Percentiles rank a stretch among this genome's conserved stretches.
Evolutionary conservation across 345 rosid genomes (phyloP).

Genomic region (Aquilaria sinensis): DNA sequence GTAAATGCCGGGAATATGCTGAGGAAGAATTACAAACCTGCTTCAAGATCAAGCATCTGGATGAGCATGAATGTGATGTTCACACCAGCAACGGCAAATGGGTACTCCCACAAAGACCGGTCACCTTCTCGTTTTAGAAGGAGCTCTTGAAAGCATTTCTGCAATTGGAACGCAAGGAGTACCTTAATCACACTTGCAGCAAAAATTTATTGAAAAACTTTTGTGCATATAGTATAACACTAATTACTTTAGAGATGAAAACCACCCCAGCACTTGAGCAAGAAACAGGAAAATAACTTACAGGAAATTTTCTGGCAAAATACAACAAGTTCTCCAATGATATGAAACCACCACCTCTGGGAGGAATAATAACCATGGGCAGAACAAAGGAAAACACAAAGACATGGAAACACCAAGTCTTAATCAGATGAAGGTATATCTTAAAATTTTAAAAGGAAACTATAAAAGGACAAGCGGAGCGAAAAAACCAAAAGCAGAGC

Average conservation of each 20-base stretch:
- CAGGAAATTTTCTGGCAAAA: constrained; percentile 80
- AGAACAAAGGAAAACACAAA: background rate
- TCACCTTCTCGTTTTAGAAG: constrained; percentile 83
- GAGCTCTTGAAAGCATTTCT: constrained; percentile 81
- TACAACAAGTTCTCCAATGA: constrained; percentile 84
- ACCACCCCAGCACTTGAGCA: background rate
- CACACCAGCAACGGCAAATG: constrained; percentile 95
- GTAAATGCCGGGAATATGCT: too few species aligned
- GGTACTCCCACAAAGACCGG: constrained; percentile 92
- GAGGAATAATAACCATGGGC: constrained; percentile 10
- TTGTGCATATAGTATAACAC: too few species aligned
- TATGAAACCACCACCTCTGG: constrained; percentile 94
- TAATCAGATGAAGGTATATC: too few species aligned
- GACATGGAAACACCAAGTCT: too few species aligned
- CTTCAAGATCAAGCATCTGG: constrained; percentile 97
- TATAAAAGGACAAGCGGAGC: background rate
- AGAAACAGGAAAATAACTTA: constrained; percentile 15
- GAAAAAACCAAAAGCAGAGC: constrained; percentile 4
- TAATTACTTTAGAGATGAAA: background rate
- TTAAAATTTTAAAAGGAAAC: too few species aligned
- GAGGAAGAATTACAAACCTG: constrained; percentile 35
- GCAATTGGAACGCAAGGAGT: constrained; percentile 8
- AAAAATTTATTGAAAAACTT: background rate
- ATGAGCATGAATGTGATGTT: constrained; percentile 92
- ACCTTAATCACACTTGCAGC: too few species aligned